A percentile compares a stretch with the other conserved stretches of the same genome.
phyloP scores from a whole-genome alignment of 2,329 filamentous ascomycete genomes.

The Macrophomina phaseolina region DNA sequence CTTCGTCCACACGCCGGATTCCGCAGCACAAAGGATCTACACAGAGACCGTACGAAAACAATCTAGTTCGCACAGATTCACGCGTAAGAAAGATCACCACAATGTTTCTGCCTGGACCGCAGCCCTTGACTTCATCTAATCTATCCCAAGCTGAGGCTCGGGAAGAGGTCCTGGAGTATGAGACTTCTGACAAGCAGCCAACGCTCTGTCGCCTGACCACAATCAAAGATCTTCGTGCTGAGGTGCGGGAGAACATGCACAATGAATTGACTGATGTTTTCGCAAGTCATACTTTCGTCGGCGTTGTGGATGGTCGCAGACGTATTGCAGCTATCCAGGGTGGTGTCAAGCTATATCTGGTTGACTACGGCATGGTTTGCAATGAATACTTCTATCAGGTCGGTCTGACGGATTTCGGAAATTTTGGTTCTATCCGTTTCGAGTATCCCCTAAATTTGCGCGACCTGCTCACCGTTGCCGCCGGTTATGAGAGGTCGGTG shows the following conservation, averaged over 20 bases:
- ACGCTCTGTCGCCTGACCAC: slow-evolving; percentile 78
- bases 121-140: slow-evolving; percentile 39
- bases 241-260: slow-evolving; percentile 82
- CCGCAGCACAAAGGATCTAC: slow-evolving; percentile 34
- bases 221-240: slow-evolving; percentile 80
- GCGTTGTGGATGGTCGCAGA: slow-evolving; percentile 84
- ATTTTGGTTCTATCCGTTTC: slow-evolving; percentile 86
- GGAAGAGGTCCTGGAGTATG: slow-evolving; percentile 69
- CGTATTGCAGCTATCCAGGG: slow-evolving; percentile 92
- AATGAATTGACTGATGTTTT: slow-evolving; percentile 86
- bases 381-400: slow-evolving; percentile 96
- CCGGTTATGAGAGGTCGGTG: slow-evolving; percentile 66
- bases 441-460: slow-evolving; percentile 74
- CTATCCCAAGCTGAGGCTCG: slow-evolving; percentile 40
- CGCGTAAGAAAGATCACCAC: slow-evolving; percentile 92
- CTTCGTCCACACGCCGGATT: slow-evolving; percentile 8
- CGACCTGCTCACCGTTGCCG: slow-evolving; percentile 75
- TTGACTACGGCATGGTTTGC: slow-evolving; percentile 87
- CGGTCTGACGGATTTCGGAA: slow-evolving; percentile 92
- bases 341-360: slow-evolving; percentile 86
- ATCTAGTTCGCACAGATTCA: slow-evolving; percentile 86
- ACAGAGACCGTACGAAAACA: slow-evolving; percentile 76
- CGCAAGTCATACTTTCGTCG: slow-evolving; percentile 88
- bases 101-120: slow-evolving; percentile 74
- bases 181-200: slow-evolving; percentile 71